Percentiles rank a stretch among this genome's conserved stretches.
Conservation (phyloP, 2,329 filamentous ascomycete species). For the Fusarium luffae region DNA sequence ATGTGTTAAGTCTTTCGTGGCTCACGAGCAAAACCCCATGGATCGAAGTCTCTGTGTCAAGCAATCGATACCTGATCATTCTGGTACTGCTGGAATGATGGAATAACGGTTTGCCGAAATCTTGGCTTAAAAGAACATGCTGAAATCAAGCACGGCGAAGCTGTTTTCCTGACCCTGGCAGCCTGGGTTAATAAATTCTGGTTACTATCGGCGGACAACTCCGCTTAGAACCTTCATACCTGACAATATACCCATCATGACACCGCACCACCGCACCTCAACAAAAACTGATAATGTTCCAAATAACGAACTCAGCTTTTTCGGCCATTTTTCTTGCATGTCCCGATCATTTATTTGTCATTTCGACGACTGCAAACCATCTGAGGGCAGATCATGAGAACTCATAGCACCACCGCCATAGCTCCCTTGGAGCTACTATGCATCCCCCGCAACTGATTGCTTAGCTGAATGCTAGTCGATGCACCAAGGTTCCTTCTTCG, state of each 20-base stretch:
- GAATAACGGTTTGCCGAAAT: neutral
- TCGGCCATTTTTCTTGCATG: neutral
- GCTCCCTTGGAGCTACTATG: neutral
- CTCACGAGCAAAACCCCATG: neutral
- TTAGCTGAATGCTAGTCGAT: neutral
- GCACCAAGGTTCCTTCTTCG: neutral
- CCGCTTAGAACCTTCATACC: neutral
- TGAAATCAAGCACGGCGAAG: too few species aligned
- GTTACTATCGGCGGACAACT: neutral
- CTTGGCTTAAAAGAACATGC: neutral
- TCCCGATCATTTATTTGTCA: neutral
- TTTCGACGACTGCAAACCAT: neutral
- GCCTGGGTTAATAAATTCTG: neutral
- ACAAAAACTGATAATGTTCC: neutral
- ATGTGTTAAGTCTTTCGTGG: too few species aligned
- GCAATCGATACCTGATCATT: neutral
- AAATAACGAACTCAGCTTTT: slow-evolving; percentile 1
- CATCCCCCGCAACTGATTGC: neutral
- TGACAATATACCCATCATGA: slow-evolving; percentile 14
- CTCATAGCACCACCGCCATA: neutral
- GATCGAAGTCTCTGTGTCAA: neutral
- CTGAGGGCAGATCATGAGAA: slow-evolving; percentile 13
- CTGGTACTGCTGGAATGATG: neutral
- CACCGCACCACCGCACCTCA: neutral
- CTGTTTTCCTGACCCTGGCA: too few species aligned